phyloP scores from a whole-genome alignment of 441 rosid genomes.

The Macaranga tanarius region DNA sequence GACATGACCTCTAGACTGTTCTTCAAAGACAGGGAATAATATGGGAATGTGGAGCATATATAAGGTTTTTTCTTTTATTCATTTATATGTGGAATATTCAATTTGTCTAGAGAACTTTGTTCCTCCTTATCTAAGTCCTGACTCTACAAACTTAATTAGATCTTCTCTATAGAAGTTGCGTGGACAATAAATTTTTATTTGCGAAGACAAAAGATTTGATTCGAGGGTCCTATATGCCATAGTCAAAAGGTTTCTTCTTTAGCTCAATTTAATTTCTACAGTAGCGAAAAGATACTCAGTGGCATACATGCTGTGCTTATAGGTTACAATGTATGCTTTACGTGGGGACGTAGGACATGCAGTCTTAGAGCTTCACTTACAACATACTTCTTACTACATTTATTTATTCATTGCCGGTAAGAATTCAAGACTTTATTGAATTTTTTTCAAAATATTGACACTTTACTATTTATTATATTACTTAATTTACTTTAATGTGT shows the following conservation, averaged over 20 bases:
- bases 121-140: slow-evolving; percentile 32
- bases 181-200: slow-evolving; percentile 8
- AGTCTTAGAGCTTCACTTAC: background rate
- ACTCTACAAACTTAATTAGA: background rate
- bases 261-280: background rate
- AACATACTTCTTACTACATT: background rate
- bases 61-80: background rate
- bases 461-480: too few species aligned
- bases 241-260: slow-evolving; percentile 22
- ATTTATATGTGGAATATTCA: slow-evolving; percentile 29
- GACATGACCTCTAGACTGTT: slow-evolving; percentile 26
- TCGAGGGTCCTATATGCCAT: slow-evolving; percentile 11
- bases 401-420: background rate
- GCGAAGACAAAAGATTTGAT: background rate
- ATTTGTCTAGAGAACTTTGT: slow-evolving; percentile 33
- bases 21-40: slow-evolving; percentile 20
- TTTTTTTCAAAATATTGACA: too few species aligned
- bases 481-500: too few species aligned
- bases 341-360: slow-evolving; percentile 24
- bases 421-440: too few species aligned
- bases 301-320: slow-evolving; percentile 8
- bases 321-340: slow-evolving; percentile 27
- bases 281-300: background rate
- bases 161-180: background rate
- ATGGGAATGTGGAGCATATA: slow-evolving; percentile 7